These are phyloP conservation scores for Oryza australiensis DNA, from an alignment of 176 grass and related monocot genomes.

Conservation along the genomic window DNA sequence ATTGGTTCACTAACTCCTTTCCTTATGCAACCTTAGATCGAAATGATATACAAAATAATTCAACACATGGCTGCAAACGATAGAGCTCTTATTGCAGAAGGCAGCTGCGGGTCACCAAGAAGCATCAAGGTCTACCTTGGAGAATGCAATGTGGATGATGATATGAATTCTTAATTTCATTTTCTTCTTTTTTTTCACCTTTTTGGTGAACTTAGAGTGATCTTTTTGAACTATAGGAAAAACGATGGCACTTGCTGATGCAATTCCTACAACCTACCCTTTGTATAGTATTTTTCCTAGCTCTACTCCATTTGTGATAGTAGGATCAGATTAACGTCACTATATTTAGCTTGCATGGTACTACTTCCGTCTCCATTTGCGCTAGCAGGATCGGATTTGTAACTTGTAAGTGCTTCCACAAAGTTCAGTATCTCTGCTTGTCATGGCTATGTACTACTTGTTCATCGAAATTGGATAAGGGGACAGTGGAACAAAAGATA, in stretches of 20 bases:
- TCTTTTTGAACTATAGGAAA: background rate
- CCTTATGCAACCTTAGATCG: background rate
- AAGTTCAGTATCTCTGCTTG: background rate
- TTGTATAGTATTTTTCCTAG: background rate
- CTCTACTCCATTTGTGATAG: background rate
- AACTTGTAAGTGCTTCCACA: background rate
- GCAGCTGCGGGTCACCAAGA: slow-evolving; percentile 83
- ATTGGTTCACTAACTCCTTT: background rate
- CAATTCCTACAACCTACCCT: background rate
- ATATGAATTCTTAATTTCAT: background rate
- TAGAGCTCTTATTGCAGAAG: slow-evolving; percentile 94
- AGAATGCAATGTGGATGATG: background rate
- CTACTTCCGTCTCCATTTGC: no score
- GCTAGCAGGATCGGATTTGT: no score
- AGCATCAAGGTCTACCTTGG: background rate
- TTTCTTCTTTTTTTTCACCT: background rate
- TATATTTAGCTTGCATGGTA: background rate
- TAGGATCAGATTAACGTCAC: background rate
- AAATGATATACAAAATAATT: slow-evolving; percentile 84
- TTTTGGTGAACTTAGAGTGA: background rate
- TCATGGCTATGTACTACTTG: background rate
- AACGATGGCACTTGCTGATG: background rate
- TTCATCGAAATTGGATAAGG: background rate
- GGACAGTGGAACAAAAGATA: background rate
- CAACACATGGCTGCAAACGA: slow-evolving; percentile 95